A percentile compares a stretch with the other conserved stretches of the same genome.
Conservation (phyloP, 2,329 filamentous ascomycete species). For the Cordyceps pruinosa region DNA sequence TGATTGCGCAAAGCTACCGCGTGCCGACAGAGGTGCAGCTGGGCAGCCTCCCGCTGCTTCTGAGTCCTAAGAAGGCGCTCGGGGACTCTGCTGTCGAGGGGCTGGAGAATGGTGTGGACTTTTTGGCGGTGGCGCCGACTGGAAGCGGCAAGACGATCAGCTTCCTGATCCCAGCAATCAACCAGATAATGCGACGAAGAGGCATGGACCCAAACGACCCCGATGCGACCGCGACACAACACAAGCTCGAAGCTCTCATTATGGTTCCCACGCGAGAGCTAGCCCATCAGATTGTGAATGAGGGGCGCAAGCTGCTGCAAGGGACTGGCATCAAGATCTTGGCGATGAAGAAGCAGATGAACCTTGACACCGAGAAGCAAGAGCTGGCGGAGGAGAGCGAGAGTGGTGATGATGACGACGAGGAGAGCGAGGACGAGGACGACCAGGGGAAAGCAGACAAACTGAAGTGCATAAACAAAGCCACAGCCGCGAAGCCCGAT, state of each 20-base stretch:
- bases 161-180: slow-evolving; percentile 81
- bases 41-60: slow-evolving; percentile 71
- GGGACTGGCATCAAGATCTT: slow-evolving; percentile 75
- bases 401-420: slow-evolving; percentile 30
- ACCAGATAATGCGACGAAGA: slow-evolving; percentile 58
- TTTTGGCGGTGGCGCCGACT: slow-evolving; percentile 85
- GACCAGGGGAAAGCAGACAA: slow-evolving; percentile 19
- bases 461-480: slow-evolving; percentile 18
- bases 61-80: slow-evolving; percentile 50
- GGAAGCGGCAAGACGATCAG: slow-evolving; percentile 95
- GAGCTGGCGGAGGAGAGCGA: slow-evolving; percentile 31
- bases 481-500: slow-evolving; percentile 27
- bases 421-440: slow-evolving; percentile 28
- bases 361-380: slow-evolving; percentile 45
- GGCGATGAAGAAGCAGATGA: slow-evolving; percentile 81
- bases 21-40: slow-evolving; percentile 93
- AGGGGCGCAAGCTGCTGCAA: slow-evolving; percentile 71
- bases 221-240: slow-evolving; percentile 25
- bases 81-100: slow-evolving; percentile 26
- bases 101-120: slow-evolving; percentile 50
- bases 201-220: slow-evolving; percentile 37
- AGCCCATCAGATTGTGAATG: slow-evolving; percentile 72
- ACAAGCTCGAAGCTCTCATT: slow-evolving; percentile 59
- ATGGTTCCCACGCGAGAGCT: slow-evolving; percentile 75
- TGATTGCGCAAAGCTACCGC: slow-evolving; percentile 76